A percentile compares a stretch with the other conserved stretches of the same genome.
These are phyloP conservation scores for Saccharum officinarum DNA, from an alignment of 176 grass and related monocot genomes.

Conservation along the genomic window DNA sequence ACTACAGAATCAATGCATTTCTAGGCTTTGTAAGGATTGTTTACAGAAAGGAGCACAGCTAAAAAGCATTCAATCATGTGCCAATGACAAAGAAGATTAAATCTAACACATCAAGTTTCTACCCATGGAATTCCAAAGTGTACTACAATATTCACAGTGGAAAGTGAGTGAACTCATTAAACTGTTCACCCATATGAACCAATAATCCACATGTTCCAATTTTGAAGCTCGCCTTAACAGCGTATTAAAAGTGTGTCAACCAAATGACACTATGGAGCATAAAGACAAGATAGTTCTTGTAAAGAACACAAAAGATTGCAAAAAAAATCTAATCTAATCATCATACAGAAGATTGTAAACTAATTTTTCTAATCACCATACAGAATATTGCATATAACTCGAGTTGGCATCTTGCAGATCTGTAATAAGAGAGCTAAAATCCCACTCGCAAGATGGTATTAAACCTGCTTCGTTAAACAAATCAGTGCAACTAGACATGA, in stretches of 20 bases:
- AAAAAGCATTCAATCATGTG: background rate
- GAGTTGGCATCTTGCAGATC: background rate
- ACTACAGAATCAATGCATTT: slow-evolving; percentile 17
- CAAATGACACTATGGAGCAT: background rate
- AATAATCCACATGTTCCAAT: background rate
- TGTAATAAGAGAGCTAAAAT: background rate
- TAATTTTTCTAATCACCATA: background rate
- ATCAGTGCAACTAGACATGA: background rate
- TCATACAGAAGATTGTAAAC: background rate
- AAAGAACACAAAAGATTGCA: background rate
- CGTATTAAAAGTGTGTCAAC: background rate
- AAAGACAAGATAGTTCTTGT: slow-evolving; percentile 5
- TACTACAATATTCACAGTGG: background rate
- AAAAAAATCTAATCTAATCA: background rate
- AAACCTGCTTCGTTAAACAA: background rate
- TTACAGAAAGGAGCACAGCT: slow-evolving; percentile 21
- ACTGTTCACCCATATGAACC: background rate
- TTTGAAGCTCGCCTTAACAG: slow-evolving; percentile 16
- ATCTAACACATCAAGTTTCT: background rate
- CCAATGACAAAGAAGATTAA: background rate
- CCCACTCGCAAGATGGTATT: background rate
- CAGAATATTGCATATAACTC: background rate
- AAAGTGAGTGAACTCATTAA: background rate
- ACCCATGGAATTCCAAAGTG: background rate
- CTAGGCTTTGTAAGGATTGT: background rate